Conservation (phyloP, 2,329 filamentous ascomycete species). For the Colletotrichum falcatum region DNA sequence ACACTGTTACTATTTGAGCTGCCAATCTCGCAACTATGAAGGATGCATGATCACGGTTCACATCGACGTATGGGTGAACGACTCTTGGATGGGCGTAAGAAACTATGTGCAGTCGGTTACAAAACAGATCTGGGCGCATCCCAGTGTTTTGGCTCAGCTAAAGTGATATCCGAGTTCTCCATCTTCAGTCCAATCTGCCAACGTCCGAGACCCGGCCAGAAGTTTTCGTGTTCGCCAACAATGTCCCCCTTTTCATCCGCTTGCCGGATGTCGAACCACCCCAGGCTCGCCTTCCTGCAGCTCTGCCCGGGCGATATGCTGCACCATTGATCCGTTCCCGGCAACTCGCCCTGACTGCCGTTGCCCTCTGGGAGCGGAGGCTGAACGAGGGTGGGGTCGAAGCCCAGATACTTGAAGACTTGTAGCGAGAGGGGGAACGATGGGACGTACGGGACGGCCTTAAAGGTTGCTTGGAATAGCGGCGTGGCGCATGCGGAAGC, state of each 20-base stretch:
- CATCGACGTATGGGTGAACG: too few relatives aligned
- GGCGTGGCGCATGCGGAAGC: conserved; percentile 50
- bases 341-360: conserved; percentile 55
- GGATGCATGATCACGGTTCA: too few relatives aligned
- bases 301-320: conserved; percentile 49
- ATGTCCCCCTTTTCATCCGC: conserved; percentile 45
- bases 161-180: conserved; percentile 50
- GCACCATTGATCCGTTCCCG: conserved; percentile 61
- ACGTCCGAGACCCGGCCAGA: conserved; percentile 60
- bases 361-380: conserved; percentile 60
- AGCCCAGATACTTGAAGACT: conserved; percentile 54
- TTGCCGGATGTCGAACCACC: conserved; percentile 62
- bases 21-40: too few relatives aligned
- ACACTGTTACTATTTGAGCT: too few relatives aligned
- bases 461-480: conserved; percentile 61
- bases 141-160: conserved; percentile 43
- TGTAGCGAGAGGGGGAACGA: conserved; percentile 57
- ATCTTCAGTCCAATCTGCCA: conserved; percentile 58
- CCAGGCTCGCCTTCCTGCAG: conserved; percentile 50
- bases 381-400: conserved; percentile 59
- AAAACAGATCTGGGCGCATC: conserved; percentile 45
- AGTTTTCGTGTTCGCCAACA: conserved; percentile 52
- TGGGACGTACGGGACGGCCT: conserved; percentile 55
- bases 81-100: too few relatives aligned
- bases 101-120: conserved; percentile 24